Evolutionary conservation across 2,329 filamentous ascomycete genomes (phyloP).

Genomic region (Stylonectria norvegica): DNA sequence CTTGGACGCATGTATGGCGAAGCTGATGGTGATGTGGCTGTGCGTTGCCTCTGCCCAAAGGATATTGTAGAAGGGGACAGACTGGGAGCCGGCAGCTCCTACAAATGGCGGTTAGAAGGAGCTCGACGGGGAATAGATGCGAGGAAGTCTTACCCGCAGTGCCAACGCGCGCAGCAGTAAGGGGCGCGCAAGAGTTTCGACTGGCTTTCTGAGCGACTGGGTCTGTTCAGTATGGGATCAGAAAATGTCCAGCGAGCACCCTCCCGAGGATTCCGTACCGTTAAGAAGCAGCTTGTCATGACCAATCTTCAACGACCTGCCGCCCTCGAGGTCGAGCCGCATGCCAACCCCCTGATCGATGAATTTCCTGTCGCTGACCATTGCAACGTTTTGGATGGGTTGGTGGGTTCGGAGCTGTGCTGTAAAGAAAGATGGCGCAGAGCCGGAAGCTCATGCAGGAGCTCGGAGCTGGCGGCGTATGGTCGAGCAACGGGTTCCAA

Average conservation of each 20-base stretch:
- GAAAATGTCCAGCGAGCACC: background rate
- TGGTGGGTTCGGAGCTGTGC: background rate
- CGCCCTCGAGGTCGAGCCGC: constrained; percentile 29
- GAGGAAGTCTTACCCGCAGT: too few species aligned
- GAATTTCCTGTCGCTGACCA: constrained; percentile 9
- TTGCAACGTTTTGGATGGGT: constrained; percentile 6
- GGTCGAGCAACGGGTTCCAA: too few species aligned
- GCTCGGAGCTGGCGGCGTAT: too few species aligned
- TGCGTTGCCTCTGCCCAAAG: constrained; percentile 71
- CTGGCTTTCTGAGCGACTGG: constrained; percentile 17
- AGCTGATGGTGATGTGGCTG: constrained; percentile 65
- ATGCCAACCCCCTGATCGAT: constrained; percentile 25
- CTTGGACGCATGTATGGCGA: constrained; percentile 60
- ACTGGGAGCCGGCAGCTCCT: too few species aligned
- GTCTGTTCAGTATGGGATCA: constrained; percentile 19
- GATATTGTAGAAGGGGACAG: constrained; percentile 76
- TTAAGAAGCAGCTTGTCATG: constrained; percentile 30
- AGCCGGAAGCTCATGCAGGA: too few species aligned
- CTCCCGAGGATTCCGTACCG: constrained; percentile 30
- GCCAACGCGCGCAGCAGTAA: too few species aligned
- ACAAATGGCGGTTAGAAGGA: too few species aligned
- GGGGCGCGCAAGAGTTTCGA: constrained; percentile 22
- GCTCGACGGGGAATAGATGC: too few species aligned
- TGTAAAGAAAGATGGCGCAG: too few species aligned
- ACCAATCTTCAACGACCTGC: constrained; percentile 32